phyloP scores from a whole-genome alignment of 2,329 filamentous ascomycete genomes.

The Phyllosticta paracitricarpa region DNA sequence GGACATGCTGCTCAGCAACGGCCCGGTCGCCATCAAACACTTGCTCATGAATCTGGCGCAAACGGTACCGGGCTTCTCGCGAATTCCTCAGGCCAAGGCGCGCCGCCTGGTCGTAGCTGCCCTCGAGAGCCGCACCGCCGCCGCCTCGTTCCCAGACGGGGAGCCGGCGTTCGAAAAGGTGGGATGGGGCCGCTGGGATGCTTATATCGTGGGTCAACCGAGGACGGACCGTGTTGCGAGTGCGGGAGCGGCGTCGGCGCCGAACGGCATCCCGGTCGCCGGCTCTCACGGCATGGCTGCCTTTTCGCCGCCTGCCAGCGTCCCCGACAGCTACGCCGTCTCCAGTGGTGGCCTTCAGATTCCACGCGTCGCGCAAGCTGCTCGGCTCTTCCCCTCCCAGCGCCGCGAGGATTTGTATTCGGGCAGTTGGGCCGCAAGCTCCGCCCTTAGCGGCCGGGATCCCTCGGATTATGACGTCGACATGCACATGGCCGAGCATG shows the following conservation, averaged over 20 bases:
- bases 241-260: constrained; percentile 1
- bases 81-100: constrained; percentile 81
- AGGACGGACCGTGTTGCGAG: constrained; percentile 27
- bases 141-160: background rate
- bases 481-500: constrained; percentile 65
- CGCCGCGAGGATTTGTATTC: constrained; percentile 30
- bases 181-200: constrained; percentile 95
- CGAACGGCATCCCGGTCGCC: constrained; percentile 14
- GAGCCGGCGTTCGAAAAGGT: constrained; percentile 62
- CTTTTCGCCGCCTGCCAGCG: constrained; percentile 42
- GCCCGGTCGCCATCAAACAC: constrained; percentile 86
- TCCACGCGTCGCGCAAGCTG: constrained; percentile 22
- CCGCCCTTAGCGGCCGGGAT: constrained; percentile 63
- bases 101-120: constrained; percentile 86
- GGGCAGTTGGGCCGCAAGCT: constrained; percentile 58
- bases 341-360: constrained; percentile 36
- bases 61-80: constrained; percentile 83
- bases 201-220: constrained; percentile 59
- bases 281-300: background rate
- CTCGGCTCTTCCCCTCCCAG: background rate
- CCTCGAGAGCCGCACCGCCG: constrained; percentile 57
- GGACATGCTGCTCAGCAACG: constrained; percentile 79
- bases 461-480: constrained; percentile 42
- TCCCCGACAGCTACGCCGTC: constrained; percentile 35
- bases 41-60: constrained; percentile 92